Conservation (phyloP, 352 stramenopile species). For the Phytophthora tentaculata region DNA sequence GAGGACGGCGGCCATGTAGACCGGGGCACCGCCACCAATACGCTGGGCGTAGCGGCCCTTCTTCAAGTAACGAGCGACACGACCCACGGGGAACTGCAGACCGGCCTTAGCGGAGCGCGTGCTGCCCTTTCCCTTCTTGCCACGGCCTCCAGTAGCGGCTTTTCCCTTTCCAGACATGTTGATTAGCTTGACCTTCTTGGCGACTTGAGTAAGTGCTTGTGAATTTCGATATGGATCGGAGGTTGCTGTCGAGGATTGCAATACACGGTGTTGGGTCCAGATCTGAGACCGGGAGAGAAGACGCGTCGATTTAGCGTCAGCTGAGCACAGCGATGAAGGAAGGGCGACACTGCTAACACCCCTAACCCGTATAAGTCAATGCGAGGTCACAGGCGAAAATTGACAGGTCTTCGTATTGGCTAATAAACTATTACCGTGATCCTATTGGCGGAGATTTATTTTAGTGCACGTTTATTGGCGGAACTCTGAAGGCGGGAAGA, state of each 20-base stretch:
- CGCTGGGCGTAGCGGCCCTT: conserved; percentile 93
- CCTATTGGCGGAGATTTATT: conserved; percentile 27
- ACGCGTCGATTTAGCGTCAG: not conserved
- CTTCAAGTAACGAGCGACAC: conserved; percentile 94
- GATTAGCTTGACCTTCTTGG: conserved; percentile 28
- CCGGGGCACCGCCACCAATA: conserved; percentile 91
- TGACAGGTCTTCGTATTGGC: conserved; percentile 10
- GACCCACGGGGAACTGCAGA: conserved; percentile 95
- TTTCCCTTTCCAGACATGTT: conserved; percentile 86
- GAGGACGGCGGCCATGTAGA: conserved; percentile 96
- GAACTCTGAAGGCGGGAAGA: conserved; percentile 21
- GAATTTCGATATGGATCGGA: conserved; percentile 35
- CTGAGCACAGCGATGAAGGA: not conserved
- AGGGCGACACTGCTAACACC: not conserved
- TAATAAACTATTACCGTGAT: not conserved
- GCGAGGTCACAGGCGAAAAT: conserved; percentile 27
- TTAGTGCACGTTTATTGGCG: conserved; percentile 14
- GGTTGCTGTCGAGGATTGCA: not conserved
- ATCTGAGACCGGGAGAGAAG: conserved; percentile 19
- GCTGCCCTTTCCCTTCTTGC: conserved; percentile 72
- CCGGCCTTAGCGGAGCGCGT: conserved; percentile 91
- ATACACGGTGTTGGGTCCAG: not conserved
- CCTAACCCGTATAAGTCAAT: conserved; percentile 18
- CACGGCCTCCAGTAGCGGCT: conserved; percentile 69
- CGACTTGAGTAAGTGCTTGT: conserved; percentile 33